A percentile compares a stretch with the other conserved stretches of the same genome.
Conservation (phyloP, 2,329 filamentous ascomycete species). For the Colletotrichum musicola region DNA sequence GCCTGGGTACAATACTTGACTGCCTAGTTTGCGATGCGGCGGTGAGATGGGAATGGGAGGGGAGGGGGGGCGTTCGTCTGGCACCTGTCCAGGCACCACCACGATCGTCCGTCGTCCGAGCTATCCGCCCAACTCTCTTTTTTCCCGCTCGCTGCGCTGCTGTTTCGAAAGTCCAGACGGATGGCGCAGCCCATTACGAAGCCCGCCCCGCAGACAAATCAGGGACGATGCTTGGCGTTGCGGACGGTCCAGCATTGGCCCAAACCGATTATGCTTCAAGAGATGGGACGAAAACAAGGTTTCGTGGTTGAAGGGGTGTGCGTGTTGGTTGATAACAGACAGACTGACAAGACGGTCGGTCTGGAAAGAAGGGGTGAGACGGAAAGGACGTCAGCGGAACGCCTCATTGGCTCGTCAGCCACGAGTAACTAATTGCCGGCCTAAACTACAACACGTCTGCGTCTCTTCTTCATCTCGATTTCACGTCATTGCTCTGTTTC, state of each 20-base stretch:
- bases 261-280: slow-evolving; percentile 36
- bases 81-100: neutral
- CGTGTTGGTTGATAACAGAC: neutral
- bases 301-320: slow-evolving; percentile 4
- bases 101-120: slow-evolving; percentile 19
- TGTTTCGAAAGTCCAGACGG: slow-evolving; percentile 33
- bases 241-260: slow-evolving; percentile 12
- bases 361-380: neutral
- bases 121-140: slow-evolving; percentile 32
- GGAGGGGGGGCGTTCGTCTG: slow-evolving; percentile 20
- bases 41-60: neutral
- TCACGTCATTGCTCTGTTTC: neutral
- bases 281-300: slow-evolving; percentile 32
- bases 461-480: slow-evolving; percentile 1
- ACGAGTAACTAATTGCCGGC: neutral
- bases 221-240: slow-evolving; percentile 29
- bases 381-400: neutral
- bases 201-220: neutral
- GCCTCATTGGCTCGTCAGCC: neutral
- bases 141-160: neutral
- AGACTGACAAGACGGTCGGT: neutral
- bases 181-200: slow-evolving; percentile 36
- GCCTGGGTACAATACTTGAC: too few species aligned
- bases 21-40: neutral
- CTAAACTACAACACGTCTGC: too few species aligned